A percentile compares a stretch with the other conserved stretches of the same genome.
phyloP scores from a whole-genome alignment of 805 yeast species.

The Grigorovia yakushimaensis region DNA sequence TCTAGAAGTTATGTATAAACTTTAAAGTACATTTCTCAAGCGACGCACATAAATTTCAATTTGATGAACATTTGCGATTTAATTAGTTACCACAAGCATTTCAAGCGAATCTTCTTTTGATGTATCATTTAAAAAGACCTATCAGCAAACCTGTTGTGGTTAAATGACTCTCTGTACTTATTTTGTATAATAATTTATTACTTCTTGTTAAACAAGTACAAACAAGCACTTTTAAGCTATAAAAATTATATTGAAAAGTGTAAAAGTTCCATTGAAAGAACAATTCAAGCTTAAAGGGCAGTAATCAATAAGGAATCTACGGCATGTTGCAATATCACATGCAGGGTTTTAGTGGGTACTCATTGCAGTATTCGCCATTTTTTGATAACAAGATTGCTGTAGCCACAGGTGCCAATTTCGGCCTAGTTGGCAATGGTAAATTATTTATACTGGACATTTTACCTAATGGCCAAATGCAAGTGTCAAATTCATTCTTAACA shows the following conservation, averaged over 20 bases:
- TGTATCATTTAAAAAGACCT: no score
- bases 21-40: no score
- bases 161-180: no score
- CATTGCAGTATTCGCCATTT: conserved; percentile 83
- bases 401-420: conserved; percentile 86
- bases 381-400: conserved; percentile 84
- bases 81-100: no score
- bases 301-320: background rate
- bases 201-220: background rate
- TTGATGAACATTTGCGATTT: no score
- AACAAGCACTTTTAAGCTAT: background rate
- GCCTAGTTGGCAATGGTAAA: conserved; percentile 89
- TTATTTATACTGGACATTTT: conserved; percentile 60
- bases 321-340: conserved; percentile 62
- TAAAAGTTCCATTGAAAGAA: background rate
- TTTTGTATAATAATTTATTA: no score
- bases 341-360: conserved; percentile 76
- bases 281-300: background rate
- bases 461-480: conserved; percentile 50
- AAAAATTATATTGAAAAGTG: background rate
- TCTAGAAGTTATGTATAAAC: no score
- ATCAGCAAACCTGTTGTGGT: no score
- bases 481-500: conserved; percentile 62
- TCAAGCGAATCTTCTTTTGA: no score
- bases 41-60: no score